Conservation (phyloP, 495 filamentous ascomycete genomes). For the Penicillium flavigenum region DNA sequence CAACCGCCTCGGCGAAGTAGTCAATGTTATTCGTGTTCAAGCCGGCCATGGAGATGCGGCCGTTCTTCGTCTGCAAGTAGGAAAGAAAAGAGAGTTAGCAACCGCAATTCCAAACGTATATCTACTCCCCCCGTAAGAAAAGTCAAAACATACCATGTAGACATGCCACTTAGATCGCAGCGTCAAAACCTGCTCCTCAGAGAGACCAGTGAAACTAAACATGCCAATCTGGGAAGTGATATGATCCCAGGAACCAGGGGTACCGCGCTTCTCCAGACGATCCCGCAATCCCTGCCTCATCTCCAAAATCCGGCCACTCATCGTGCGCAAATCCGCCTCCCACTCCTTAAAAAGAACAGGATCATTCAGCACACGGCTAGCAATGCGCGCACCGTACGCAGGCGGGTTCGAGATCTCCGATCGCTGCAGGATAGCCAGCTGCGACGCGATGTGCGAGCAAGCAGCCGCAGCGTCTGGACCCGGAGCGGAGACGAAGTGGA, state of each 20-base stretch:
- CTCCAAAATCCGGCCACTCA: slow-evolving; percentile 88
- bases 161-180: slow-evolving; percentile 80
- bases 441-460: slow-evolving; percentile 67
- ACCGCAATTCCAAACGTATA: not conserved
- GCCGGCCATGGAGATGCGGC: slow-evolving; percentile 94
- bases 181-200: slow-evolving; percentile 78
- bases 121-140: not conserved
- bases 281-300: slow-evolving; percentile 76
- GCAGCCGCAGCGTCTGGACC: slow-evolving; percentile 63
- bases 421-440: slow-evolving; percentile 92
- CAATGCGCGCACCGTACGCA: slow-evolving; percentile 89
- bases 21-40: slow-evolving; percentile 89
- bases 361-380: slow-evolving; percentile 80
- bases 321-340: slow-evolving; percentile 88
- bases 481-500: slow-evolving; percentile 87
- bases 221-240: slow-evolving; percentile 99
- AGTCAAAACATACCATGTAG: slow-evolving; percentile 67
- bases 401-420: slow-evolving; percentile 97
- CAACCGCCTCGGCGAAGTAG: slow-evolving; percentile 85
- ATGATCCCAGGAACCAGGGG: slow-evolving; percentile 91
- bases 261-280: slow-evolving; percentile 74
- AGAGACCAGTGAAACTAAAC: slow-evolving; percentile 96
- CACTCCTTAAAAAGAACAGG: slow-evolving; percentile 80
- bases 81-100: slow-evolving; percentile 8
- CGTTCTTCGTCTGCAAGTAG: slow-evolving; percentile 78